These are phyloP conservation scores for Trichopus zeylanicus DNA, from an alignment of 116 monocot species.

Conservation along the genomic window DNA sequence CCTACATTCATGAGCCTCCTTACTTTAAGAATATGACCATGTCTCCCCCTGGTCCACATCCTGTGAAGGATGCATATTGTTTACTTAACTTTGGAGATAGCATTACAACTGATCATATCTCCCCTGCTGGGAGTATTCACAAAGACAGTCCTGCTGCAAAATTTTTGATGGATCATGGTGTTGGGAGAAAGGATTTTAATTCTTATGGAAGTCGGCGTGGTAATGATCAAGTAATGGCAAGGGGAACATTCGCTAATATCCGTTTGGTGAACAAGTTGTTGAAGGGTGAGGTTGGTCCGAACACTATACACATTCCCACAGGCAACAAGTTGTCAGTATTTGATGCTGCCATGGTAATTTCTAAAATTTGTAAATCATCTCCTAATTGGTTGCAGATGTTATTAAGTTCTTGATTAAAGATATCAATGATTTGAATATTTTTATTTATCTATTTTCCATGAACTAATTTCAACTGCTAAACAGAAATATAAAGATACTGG, in stretches of 20 bases:
- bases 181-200: conserved; percentile 66
- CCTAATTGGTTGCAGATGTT: too few species aligned
- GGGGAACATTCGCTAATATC: conserved; percentile 83
- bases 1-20: conserved; percentile 69
- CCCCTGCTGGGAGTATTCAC: conserved; percentile 82
- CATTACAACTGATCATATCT: conserved; percentile 82
- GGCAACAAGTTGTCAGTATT: conserved; percentile 69
- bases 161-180: conserved; percentile 61
- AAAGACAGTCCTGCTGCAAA: conserved; percentile 77
- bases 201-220: conserved; percentile 77
- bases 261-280: conserved; percentile 68
- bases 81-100: conserved; percentile 74
- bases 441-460: background rate
- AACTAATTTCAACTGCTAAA: background rate
- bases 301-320: conserved; percentile 66
- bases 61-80: conserved; percentile 68
- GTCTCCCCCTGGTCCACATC: conserved; percentile 59
- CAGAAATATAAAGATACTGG: conserved; percentile 61
- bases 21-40: conserved; percentile 71
- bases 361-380: too few species aligned
- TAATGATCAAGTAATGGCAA: conserved; percentile 75
- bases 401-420: too few species aligned
- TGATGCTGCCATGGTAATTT: conserved; percentile 64
- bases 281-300: conserved; percentile 72
- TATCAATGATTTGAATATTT: background rate